Percentiles rank a stretch among this genome's conserved stretches.
These are phyloP conservation scores for Termitomyces sp. DNA, from an alignment of 768 basidiomycete species.

Conservation along the genomic window DNA sequence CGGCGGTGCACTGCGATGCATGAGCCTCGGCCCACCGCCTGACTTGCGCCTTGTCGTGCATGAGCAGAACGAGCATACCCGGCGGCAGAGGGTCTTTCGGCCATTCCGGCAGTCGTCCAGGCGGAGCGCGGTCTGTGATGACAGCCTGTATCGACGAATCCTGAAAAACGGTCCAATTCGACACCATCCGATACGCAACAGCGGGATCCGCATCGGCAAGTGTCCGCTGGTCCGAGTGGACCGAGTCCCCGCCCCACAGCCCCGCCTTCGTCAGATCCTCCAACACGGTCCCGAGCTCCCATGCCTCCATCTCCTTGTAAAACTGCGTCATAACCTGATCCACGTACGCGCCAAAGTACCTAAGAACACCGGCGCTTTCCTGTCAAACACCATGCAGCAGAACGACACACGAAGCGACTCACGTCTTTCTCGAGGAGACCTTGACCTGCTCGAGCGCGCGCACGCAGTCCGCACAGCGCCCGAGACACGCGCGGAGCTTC, in stretches of 20 bases:
- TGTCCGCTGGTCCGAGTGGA: constrained; percentile 16
- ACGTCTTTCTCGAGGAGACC: constrained; percentile 64
- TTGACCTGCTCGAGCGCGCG: constrained; percentile 63
- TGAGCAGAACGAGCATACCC: constrained; percentile 52
- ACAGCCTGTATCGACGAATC: constrained; percentile 41
- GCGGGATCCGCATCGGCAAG: constrained; percentile 44
- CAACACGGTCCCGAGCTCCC: constrained; percentile 55
- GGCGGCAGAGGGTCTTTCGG: constrained; percentile 55
- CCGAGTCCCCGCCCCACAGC: constrained; percentile 12
- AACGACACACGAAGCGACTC: constrained; percentile 26
- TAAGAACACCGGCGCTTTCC: constrained; percentile 20
- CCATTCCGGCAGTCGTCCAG: constrained; percentile 40
- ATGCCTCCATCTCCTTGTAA: constrained; percentile 56
- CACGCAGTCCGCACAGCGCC: constrained; percentile 67
- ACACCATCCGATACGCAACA: constrained; percentile 56
- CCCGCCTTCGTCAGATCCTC: constrained; percentile 36
- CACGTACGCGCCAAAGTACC: constrained; percentile 71
- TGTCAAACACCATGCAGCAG: no score
- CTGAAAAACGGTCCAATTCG: constrained; percentile 53
- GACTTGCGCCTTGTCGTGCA: constrained; percentile 43
- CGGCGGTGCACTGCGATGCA: constrained; percentile 27
- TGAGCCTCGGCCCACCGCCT: constrained; percentile 59
- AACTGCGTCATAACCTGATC: constrained; percentile 48
- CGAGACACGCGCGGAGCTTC: constrained; percentile 49
- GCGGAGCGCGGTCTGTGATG: constrained; percentile 33